phyloP scores from a whole-genome alignment of 495 filamentous ascomycete genomes.

The Aspergillus olivimuriae region DNA sequence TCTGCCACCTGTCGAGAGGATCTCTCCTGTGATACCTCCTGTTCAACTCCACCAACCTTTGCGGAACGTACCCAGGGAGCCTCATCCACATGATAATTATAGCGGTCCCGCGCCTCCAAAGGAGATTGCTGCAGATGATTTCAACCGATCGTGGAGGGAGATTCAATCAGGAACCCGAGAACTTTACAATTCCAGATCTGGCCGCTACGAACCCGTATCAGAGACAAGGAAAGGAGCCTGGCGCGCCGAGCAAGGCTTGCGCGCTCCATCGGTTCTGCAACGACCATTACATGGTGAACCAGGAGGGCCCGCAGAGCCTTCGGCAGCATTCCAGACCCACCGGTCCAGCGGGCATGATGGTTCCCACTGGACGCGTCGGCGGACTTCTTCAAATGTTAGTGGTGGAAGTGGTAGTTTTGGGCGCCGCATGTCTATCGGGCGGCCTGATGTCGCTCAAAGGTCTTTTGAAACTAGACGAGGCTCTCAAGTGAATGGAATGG shows the following conservation, averaged over 20 bases:
- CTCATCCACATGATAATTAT: conserved; percentile 23
- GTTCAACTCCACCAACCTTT: conserved; percentile 28
- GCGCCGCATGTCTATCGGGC: conserved; percentile 50
- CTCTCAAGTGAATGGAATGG: conserved; percentile 38
- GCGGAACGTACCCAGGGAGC: conserved; percentile 26
- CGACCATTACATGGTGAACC: conserved; percentile 52
- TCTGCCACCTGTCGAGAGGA: conserved; percentile 76
- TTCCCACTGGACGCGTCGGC: conserved; percentile 63
- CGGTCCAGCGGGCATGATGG: conserved; percentile 62
- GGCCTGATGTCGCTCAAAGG: conserved; percentile 39
- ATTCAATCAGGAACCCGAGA: conserved; percentile 58
- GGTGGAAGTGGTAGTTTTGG: conserved; percentile 73
- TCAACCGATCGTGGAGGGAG: conserved; percentile 81
- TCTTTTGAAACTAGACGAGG: conserved; percentile 40
- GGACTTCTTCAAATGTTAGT: conserved; percentile 92
- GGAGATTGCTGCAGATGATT: conserved; percentile 92
- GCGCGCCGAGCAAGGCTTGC: conserved; percentile 57
- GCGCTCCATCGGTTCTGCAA: conserved; percentile 77
- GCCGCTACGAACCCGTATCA: conserved; percentile 83
- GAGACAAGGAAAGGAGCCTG: conserved; percentile 66
- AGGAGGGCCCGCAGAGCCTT: conserved; percentile 77
- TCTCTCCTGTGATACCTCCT: conserved; percentile 56
- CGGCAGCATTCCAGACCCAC: conserved; percentile 82
- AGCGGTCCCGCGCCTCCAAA: conserved; percentile 47
- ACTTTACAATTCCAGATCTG: conserved; percentile 89